Percentiles rank a stretch among this genome's conserved stretches.
Conservation (phyloP, 257 asterid species). For the Solanum acaule region DNA sequence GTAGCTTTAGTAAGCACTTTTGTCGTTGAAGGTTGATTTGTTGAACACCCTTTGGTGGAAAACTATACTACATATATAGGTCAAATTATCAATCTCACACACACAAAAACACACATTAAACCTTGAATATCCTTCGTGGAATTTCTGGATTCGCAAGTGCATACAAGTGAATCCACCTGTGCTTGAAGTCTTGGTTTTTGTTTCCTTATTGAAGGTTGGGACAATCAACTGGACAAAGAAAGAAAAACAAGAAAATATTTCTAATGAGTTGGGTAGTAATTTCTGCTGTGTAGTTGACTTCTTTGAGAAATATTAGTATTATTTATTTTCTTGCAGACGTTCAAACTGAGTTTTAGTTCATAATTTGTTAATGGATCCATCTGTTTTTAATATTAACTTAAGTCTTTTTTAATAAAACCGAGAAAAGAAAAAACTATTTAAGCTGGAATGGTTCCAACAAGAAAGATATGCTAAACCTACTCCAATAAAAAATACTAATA, state of each 20-base stretch:
- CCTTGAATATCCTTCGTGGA: background rate
- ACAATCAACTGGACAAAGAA: background rate
- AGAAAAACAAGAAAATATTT: background rate
- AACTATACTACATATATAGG: background rate
- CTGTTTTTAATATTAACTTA: background rate
- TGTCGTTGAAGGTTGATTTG: background rate
- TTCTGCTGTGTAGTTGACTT: background rate
- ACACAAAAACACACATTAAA: background rate
- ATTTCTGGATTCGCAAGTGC: background rate
- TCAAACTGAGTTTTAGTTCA: background rate
- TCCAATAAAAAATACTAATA: background rate
- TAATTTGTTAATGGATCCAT: background rate
- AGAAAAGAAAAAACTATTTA: background rate
- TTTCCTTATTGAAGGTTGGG: background rate
- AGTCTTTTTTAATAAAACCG: background rate
- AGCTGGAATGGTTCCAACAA: background rate
- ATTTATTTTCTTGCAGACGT: background rate
- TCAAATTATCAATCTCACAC: background rate
- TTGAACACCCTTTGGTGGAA: background rate
- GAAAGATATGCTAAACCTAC: background rate
- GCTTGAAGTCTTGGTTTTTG: background rate
- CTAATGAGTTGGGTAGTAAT: background rate
- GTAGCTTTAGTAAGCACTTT: background rate
- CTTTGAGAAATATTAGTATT: background rate
- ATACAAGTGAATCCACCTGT: background rate